Base-by-base conservation (phyloP, 2,329 filamentous ascomycete species). In the Fusarium temperatum region DNA sequence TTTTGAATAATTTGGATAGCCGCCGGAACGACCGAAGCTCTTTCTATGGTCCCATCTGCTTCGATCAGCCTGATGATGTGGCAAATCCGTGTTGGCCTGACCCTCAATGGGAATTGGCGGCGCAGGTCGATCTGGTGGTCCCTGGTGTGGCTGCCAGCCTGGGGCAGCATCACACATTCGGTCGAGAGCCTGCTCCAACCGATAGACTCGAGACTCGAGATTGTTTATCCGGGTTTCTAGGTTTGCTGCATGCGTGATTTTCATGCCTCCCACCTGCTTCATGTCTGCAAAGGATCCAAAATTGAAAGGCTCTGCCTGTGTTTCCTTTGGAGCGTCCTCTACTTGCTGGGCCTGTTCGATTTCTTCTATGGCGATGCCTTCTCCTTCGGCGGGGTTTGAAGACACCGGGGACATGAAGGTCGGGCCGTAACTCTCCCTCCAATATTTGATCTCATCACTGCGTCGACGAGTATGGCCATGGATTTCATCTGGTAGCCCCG, bases 391-490 rank as follows among this genome's bases (percentile, higher is more conserved):
- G 26, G 80, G 80, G 48, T 82, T 80, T 6, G 88, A 88, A 8
- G 88, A 87, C 38, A 87, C 80, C 0, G 88, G 87, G 12, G 89
- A 90, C 62, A 86, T 78, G 57, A 87, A 82, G 3, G 84, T 85
- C 2, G 84, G 85, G 51, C 86, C 87, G 71, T 90, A 89, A 70
- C 89, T 91, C 75, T 89, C 87, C 68, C 90, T 85, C 89, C 90
- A 91, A 75, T 89, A 90, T 18, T 88, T 87, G 44, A 91, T 90
- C 78, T 92, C 90, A 63, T 90, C 89, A 77, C 89, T 91, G 36
- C 89, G 86, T 41, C 89, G 86, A 48, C 89, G 85, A 8, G 80
- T 66, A 45, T 81, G 80, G 5, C 72, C 74, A 28, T 81, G 80
- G 24, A 75, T 76, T 8, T 81, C 79, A 7, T 82, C 83, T 10